Evolutionary conservation across 495 filamentous ascomycete genomes (phyloP).

Genomic region (Echria macrotheca): DNA sequence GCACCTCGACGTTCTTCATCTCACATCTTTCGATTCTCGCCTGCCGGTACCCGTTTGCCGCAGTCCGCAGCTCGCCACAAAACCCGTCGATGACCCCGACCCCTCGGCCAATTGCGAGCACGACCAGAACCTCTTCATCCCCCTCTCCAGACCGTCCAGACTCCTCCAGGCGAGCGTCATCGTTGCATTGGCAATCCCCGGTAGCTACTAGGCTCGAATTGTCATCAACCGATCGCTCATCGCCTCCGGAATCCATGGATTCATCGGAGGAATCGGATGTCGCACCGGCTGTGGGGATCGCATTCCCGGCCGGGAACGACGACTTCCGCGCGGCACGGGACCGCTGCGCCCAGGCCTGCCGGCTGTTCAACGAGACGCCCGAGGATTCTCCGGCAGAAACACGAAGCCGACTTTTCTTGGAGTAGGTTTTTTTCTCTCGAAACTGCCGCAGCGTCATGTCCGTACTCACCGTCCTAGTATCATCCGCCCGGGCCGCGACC

Average conservation of each 20-base stretch:
- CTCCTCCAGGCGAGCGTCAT: background rate
- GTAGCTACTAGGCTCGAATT: conserved; percentile 8
- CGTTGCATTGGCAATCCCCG: conserved; percentile 3
- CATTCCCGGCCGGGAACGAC: conserved; percentile 31
- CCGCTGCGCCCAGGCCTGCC: conserved; percentile 28
- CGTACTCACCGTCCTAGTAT: conserved; percentile 22
- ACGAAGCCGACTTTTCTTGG: conserved; percentile 27
- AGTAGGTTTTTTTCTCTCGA: conserved; percentile 20
- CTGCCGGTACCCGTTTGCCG: background rate
- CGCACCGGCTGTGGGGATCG: conserved; percentile 7
- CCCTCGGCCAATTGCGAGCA: background rate
- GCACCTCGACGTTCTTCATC: conserved; percentile 9
- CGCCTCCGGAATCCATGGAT: background rate
- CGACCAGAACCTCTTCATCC: background rate
- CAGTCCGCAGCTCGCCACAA: background rate
- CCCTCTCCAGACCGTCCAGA: background rate
- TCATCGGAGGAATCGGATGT: conserved; percentile 10
- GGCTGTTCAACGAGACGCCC: conserved; percentile 30
- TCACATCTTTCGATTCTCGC: background rate
- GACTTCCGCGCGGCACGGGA: conserved; percentile 31
- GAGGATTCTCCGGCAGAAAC: conserved; percentile 28
- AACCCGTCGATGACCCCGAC: background rate
- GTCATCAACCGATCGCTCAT: conserved; percentile 4
- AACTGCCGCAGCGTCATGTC: background rate
- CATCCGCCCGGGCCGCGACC: conserved; percentile 26